Percentiles rank a stretch among this genome's conserved stretches.
Conservation (phyloP, 2,329 filamentous ascomycete genomes). For the Cladosporium sp. region DNA sequence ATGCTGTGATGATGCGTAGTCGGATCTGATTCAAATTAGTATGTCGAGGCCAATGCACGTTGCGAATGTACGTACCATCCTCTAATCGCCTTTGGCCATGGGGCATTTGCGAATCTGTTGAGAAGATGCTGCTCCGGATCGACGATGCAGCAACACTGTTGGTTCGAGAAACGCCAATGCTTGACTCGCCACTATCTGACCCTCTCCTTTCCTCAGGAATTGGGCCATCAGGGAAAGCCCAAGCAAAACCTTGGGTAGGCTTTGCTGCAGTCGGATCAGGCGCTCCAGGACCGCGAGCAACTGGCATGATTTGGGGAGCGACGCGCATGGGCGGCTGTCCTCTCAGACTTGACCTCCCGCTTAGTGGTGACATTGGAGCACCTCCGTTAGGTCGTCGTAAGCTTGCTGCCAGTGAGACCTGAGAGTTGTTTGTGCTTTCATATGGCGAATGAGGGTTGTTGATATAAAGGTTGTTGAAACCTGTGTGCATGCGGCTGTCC, state of each 20-base stretch:
- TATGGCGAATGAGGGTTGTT: conserved; percentile 63
- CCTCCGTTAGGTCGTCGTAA: conserved; percentile 52
- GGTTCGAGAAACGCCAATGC: conserved; percentile 59
- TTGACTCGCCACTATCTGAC: conserved; percentile 47
- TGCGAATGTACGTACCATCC: conserved; percentile 45
- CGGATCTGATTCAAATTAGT: conserved; percentile 15
- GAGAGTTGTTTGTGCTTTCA: conserved; percentile 71
- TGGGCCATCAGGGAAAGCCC: conserved; percentile 75
- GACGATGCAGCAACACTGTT: conserved; percentile 75
- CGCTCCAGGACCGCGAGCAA: conserved; percentile 60
- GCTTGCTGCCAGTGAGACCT: conserved; percentile 68
- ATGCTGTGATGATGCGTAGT: conserved; percentile 68
- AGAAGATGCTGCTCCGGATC: conserved; percentile 74
- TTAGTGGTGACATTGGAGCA: conserved; percentile 43
- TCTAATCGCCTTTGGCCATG: conserved; percentile 69
- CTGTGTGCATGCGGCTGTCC: conserved; percentile 72
- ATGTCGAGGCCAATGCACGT: neutral
- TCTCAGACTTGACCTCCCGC: conserved; percentile 30
- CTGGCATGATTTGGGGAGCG: conserved; percentile 71
- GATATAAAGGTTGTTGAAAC: conserved; percentile 65
- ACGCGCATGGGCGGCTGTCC: conserved; percentile 51
- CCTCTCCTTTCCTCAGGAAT: conserved; percentile 49
- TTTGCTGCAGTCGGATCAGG: conserved; percentile 63
- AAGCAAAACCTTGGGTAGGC: conserved; percentile 76
- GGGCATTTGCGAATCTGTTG: conserved; percentile 67